Percentiles rank a stretch among this genome's conserved stretches.
Conservation (phyloP, 768 basidiomycete species). For the Rhodotorula graminis region DNA sequence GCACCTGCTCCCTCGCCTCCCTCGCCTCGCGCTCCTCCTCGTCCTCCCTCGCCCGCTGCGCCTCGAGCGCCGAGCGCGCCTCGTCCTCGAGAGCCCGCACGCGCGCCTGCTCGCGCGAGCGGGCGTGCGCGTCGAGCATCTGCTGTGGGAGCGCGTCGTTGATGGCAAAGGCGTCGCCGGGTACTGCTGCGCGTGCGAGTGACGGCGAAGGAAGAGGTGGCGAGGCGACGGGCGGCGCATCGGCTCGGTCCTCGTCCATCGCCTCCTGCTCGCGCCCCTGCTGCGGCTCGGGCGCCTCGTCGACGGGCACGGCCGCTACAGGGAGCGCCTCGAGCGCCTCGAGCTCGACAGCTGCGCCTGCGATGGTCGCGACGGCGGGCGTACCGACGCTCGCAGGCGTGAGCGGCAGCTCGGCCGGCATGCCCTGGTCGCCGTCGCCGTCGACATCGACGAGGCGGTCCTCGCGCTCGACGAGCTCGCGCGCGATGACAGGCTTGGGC, state of each 20-base stretch:
- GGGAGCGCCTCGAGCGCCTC: neutral
- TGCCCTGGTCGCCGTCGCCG: neutral
- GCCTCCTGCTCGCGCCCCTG: no score
- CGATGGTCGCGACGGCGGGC: no score
- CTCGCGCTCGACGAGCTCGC: neutral
- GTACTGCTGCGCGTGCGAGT: no score
- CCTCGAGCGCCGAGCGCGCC: neutral
- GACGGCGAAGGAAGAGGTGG: no score
- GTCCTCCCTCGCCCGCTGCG: neutral
- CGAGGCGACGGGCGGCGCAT: no score
- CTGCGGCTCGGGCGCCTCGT: no score
- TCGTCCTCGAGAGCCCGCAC: neutral
- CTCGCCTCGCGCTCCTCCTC: slow-evolving; percentile 9
- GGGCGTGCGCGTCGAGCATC: neutral
- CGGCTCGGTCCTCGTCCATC: no score
- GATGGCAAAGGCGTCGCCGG: neutral
- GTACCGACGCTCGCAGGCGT: neutral
- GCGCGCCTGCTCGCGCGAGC: neutral
- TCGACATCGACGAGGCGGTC: neutral
- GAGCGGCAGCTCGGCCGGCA: neutral
- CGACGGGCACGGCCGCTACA: no score
- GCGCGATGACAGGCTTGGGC: neutral
- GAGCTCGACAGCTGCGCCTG: neutral
- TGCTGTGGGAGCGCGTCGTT: neutral
- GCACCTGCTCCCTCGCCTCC: slow-evolving; percentile 7